Evolutionary conservation across 768 basidiomycete species (phyloP).

Genomic region (Phylloporus sp.): DNA sequence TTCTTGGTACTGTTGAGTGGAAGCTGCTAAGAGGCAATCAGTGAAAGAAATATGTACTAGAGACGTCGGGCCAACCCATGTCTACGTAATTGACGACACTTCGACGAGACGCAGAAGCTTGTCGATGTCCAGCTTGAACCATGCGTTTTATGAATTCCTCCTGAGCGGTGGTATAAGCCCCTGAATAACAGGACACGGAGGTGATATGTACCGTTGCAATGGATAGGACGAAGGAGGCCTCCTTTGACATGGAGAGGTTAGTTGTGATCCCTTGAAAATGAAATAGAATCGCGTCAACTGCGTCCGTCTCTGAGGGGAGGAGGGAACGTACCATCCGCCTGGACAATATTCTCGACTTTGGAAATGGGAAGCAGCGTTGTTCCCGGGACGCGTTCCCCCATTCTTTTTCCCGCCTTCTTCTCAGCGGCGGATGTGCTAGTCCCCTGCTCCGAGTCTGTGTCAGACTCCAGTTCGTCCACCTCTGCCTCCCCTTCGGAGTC

Average conservation of each 20-base stretch:
- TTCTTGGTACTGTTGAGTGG: slow-evolving; percentile 58
- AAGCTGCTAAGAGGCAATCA: slow-evolving; percentile 41
- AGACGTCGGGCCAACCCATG: slow-evolving; percentile 51
- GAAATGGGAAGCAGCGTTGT: slow-evolving; percentile 61
- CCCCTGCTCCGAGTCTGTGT: slow-evolving; percentile 29
- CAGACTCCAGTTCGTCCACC: slow-evolving; percentile 33
- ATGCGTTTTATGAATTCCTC: slow-evolving; percentile 83
- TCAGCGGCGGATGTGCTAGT: slow-evolving; percentile 22
- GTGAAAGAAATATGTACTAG: neutral
- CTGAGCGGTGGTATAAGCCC: slow-evolving; percentile 35
- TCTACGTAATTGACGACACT: slow-evolving; percentile 63
- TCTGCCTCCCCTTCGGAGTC: slow-evolving; percentile 33
- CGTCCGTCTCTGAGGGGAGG: slow-evolving; percentile 5
- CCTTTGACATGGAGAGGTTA: slow-evolving; percentile 65
- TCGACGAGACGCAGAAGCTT: slow-evolving; percentile 56
- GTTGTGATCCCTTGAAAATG: slow-evolving; percentile 48
- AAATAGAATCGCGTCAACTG: slow-evolving; percentile 14
- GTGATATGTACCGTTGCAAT: slow-evolving; percentile 59
- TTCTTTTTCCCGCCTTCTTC: slow-evolving; percentile 27
- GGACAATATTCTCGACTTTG: slow-evolving; percentile 70
- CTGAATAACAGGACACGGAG: slow-evolving; percentile 4
- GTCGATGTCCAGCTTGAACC: slow-evolving; percentile 60
- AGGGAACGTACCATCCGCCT: slow-evolving; percentile 60
- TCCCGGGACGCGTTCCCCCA: slow-evolving; percentile 50
- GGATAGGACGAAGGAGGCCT: slow-evolving; percentile 68